phyloP scores from a whole-genome alignment of 257 asterid species.

The Primulina eburnea region DNA sequence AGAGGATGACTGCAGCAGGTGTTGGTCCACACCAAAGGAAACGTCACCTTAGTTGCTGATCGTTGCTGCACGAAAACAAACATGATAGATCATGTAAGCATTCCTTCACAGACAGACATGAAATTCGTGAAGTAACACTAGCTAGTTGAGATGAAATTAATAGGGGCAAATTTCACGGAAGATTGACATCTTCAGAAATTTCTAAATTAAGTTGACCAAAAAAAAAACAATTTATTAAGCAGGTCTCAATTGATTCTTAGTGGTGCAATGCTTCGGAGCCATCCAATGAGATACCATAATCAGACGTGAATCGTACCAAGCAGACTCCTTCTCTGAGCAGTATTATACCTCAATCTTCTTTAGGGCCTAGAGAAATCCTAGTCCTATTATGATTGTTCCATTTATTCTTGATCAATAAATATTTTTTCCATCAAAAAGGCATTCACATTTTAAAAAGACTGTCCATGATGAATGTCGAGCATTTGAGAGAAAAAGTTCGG shows the following conservation, averaged over 20 bases:
- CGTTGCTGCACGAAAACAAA: conserved; percentile 63
- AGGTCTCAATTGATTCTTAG: neutral
- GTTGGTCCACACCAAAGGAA: conserved; percentile 96
- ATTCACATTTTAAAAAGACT: neutral
- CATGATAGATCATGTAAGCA: neutral
- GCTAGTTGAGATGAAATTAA: neutral
- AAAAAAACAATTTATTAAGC: too few relatives aligned
- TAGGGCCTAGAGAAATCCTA: neutral
- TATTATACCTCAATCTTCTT: neutral
- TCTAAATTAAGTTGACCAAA: neutral
- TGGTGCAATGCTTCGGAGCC: neutral
- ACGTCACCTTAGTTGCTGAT: conserved; percentile 92
- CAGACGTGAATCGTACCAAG: neutral
- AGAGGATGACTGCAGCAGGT: conserved; percentile 99
- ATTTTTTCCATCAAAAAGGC: neutral
- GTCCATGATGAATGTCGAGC: neutral
- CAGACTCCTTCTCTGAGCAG: neutral
- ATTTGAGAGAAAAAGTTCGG: neutral
- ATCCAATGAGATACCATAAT: neutral
- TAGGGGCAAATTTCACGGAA: neutral
- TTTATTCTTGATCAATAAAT: too few relatives aligned
- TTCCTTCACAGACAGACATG: neutral
- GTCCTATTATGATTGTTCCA: neutral
- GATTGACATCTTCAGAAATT: neutral
- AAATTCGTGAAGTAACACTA: neutral